Conservation (phyloP, 2,329 filamentous ascomycete genomes). For the Alternaria brassicae region DNA sequence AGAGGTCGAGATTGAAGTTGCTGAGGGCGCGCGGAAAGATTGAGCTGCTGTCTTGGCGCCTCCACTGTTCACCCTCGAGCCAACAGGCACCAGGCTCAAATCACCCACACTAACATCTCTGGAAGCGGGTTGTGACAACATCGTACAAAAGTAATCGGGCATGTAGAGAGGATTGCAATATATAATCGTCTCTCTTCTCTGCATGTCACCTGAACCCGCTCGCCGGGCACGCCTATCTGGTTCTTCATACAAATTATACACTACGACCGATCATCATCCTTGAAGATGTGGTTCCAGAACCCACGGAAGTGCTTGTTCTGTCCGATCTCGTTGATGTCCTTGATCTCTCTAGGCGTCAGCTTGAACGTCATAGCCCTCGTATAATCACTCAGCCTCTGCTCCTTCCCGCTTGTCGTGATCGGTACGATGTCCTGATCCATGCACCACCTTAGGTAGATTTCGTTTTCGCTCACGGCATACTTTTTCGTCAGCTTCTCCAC, state of each 20-base stretch:
- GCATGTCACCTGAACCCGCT: not conserved
- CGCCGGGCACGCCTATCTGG: not conserved
- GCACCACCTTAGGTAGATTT: conserved; percentile 66
- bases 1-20: conserved; percentile 10
- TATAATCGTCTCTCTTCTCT: too few species aligned
- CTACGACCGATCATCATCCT: conserved; percentile 59
- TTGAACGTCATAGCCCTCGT: conserved; percentile 63
- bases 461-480: conserved; percentile 64
- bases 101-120: not conserved
- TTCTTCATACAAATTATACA: not conserved
- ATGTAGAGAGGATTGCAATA: not conserved
- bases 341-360: conserved; percentile 64
- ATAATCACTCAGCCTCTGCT: conserved; percentile 66
- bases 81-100: not conserved
- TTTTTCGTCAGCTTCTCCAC: conserved; percentile 63
- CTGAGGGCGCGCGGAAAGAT: conserved; percentile 17
- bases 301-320: conserved; percentile 67
- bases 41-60: conserved; percentile 14
- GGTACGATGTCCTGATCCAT: conserved; percentile 66
- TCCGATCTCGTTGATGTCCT: conserved; percentile 58
- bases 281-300: conserved; percentile 65
- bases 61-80: not conserved
- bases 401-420: conserved; percentile 67
- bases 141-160: not conserved
- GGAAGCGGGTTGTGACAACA: not conserved